A percentile compares a stretch with the other conserved stretches of the same genome.
Conservation (phyloP, 106 monocot genomes). For the Ottelia alismoides region DNA sequence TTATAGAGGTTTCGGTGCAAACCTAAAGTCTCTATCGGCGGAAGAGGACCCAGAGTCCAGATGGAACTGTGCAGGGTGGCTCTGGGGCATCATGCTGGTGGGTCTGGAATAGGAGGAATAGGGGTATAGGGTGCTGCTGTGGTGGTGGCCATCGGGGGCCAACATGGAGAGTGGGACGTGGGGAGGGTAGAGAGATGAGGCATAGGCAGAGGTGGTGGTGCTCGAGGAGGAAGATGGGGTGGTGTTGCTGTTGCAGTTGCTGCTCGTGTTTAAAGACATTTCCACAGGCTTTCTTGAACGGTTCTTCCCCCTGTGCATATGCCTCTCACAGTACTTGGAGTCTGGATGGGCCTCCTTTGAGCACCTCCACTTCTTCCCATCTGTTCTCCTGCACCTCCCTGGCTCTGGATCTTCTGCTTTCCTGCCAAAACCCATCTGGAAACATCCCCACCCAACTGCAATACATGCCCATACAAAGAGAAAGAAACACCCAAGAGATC, state of each 20-base stretch:
- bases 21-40: slow-evolving; percentile 28
- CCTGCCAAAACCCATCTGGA: too few relatives aligned
- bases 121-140: slow-evolving; percentile 17
- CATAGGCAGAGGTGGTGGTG: slow-evolving; percentile 3
- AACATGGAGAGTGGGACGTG: slow-evolving; percentile 10
- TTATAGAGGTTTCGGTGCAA: background rate
- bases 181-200: slow-evolving; percentile 2
- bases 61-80: slow-evolving; percentile 2
- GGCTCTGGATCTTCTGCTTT: too few relatives aligned
- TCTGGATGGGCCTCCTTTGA: slow-evolving; percentile 72
- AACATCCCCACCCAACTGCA: too few relatives aligned
- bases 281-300: slow-evolving; percentile 99
- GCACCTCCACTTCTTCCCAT: slow-evolving; percentile 97
- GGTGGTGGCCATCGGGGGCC: slow-evolving; percentile 10
- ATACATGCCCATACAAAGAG: too few relatives aligned
- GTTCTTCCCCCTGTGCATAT: slow-evolving; percentile 91
- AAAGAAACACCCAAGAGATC: background rate
- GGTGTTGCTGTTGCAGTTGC: slow-evolving; percentile 1
- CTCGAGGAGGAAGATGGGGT: slow-evolving; percentile 1
- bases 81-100: background rate
- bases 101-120: slow-evolving; percentile 6
- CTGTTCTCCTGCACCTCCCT: slow-evolving; percentile 88
- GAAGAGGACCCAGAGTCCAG: slow-evolving; percentile 5
- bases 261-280: slow-evolving; percentile 34
- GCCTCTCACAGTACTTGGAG: slow-evolving; percentile 88